Conservation (phyloP, 306 rosid species). For the Leucaena leucocephala region DNA sequence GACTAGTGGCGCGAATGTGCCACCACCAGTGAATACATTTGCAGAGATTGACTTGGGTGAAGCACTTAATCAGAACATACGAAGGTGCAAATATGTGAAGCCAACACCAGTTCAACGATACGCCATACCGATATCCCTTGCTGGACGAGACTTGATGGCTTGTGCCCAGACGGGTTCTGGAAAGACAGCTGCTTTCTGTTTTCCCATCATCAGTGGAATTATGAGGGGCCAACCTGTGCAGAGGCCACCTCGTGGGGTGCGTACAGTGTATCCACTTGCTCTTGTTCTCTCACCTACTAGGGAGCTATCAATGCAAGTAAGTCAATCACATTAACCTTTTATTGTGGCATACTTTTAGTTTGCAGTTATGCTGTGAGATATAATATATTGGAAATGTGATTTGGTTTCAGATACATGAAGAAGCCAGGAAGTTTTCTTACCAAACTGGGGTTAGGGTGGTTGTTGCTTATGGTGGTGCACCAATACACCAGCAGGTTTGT, state of each 20-base stretch:
- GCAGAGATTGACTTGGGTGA: conserved; percentile 76
- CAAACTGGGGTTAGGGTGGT: conserved; percentile 74
- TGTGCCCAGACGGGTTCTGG: conserved; percentile 85
- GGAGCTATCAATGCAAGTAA: conserved; percentile 74
- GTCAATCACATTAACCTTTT: conserved; percentile 29
- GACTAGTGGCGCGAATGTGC: conserved; percentile 69
- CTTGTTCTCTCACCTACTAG: conserved; percentile 74
- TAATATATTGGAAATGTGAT: background rate
- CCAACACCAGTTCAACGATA: conserved; percentile 80
- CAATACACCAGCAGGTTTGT: conserved; percentile 70
- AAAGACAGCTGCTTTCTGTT: conserved; percentile 77
- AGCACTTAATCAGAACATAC: conserved; percentile 59
- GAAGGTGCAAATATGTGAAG: conserved; percentile 72
- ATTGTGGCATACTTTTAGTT: background rate
- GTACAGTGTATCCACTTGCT: conserved; percentile 66
- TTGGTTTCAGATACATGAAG: conserved; percentile 65
- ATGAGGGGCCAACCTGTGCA: conserved; percentile 62
- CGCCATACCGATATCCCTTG: conserved; percentile 71
- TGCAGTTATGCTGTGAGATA: background rate
- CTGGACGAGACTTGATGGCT: conserved; percentile 73
- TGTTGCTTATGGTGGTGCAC: conserved; percentile 80
- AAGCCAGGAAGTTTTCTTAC: conserved; percentile 61
- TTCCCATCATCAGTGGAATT: conserved; percentile 74
- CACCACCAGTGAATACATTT: conserved; percentile 67
- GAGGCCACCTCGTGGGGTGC: conserved; percentile 66